These are phyloP conservation scores for Taxillus chinensis DNA, from an alignment of 164 flowering plant genomes.

Conservation along the genomic window DNA sequence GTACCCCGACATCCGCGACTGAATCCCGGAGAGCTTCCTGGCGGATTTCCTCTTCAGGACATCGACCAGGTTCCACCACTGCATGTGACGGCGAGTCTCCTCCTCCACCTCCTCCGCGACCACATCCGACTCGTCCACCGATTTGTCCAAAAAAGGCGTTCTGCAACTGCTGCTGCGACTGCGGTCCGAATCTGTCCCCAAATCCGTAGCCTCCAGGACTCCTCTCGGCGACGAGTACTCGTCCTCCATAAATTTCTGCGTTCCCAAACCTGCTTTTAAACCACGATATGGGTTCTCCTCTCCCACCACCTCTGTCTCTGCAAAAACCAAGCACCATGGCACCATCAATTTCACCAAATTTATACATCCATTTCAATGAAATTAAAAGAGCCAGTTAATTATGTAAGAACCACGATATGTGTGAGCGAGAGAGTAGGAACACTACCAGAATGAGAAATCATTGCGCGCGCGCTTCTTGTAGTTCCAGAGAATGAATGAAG, in stretches of 20 bases:
- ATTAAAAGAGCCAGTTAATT: too few species aligned
- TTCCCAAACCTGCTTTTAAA: neutral
- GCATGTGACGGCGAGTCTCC: conserved; percentile 14
- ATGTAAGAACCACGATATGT: too few species aligned
- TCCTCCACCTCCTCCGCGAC: conserved; percentile 1
- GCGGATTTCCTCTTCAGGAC: conserved; percentile 44
- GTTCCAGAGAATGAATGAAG: too few species aligned
- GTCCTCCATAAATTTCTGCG: conserved; percentile 6
- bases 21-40: conserved; percentile 42
- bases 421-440: too few species aligned
- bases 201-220: conserved; percentile 40
- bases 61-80: conserved; percentile 46
- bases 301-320: neutral
- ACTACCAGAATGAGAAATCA: too few species aligned
- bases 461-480: too few species aligned
- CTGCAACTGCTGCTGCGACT: conserved; percentile 15
- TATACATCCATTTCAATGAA: too few species aligned
- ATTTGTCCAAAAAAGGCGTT: conserved; percentile 7
- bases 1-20: conserved; percentile 22
- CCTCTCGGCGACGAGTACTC: conserved; percentile 43
- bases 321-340: too few species aligned
- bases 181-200: conserved; percentile 33
- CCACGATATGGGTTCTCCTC: conserved; percentile 1
- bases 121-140: neutral
- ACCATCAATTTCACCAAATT: too few species aligned